Base-by-base conservation (phyloP, 768 basidiomycete genomes). In the Multifurca ochricompacta region DNA sequence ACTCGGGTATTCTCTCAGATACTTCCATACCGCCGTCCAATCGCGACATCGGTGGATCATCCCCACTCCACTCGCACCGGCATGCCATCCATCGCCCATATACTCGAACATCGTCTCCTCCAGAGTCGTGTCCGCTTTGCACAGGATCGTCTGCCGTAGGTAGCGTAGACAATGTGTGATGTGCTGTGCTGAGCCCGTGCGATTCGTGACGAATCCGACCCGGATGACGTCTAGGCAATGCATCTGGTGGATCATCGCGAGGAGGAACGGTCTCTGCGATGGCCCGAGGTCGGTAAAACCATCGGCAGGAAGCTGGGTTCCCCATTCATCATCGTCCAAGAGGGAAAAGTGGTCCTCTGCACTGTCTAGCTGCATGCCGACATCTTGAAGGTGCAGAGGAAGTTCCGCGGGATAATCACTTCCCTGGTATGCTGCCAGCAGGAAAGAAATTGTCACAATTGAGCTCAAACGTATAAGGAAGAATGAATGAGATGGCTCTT, bases 31-130 rank as follows among this genome's bases (percentile, higher is more conserved):
- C n/a, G n/a, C n/a, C n/a, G n/a, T n/a, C n/a, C n/a, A n/a, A n/a
- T n/a, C n/a, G n/a, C 36, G 36, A 18, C 36, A 37, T 6, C 36
- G 36, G 19, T 37, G 36, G n/a, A 37, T 18, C 36, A 37, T 37
- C 36, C 36, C 36, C 19, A 37, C 36, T 8, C 36, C 36, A 4
- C 10, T 37, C 19, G 36, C 16, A 18, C 36, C n/a, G n/a, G 36
- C 36, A 9, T 18, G 36, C 36, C 36, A 37, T 18, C 19, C 36
- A 9, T 18, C 10, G 6, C n/a, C n/a, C n/a, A 2, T 18, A 9
- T 37, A 18, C n/a, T 3, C 4, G 36, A 37, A 37, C 7, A 8
- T 6, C 7, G 47, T 48, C 48, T 52, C 51, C 59, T 68, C 67
- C 37, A 67, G n/a, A n/a, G n/a, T n/a, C n/a, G n/a, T n/a, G n/a